Evolutionary conservation across 306 rosid species (phyloP).

Genomic region (Quercus bicolor): DNA sequence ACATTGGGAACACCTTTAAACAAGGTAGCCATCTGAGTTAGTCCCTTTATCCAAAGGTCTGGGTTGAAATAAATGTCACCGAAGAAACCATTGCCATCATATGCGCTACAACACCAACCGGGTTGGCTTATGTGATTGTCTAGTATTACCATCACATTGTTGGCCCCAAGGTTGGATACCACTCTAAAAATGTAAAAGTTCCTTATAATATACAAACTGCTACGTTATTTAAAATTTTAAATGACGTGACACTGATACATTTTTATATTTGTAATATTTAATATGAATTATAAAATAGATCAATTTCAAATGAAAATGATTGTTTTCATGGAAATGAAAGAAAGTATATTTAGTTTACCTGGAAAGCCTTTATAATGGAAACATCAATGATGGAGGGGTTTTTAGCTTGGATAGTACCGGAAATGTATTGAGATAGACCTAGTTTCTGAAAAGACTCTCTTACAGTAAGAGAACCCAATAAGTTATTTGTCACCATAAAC

Average conservation of each 20-base stretch:
- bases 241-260: no score
- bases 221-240: no score
- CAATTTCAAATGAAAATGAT: no score
- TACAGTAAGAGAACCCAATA: conserved; percentile 65
- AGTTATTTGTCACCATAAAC: conserved; percentile 47
- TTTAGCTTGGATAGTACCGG: conserved; percentile 59
- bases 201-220: accelerated
- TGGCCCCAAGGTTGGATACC: conserved; percentile 55
- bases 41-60: conserved; percentile 59
- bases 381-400: conserved; percentile 71
- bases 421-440: conserved; percentile 40
- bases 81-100: conserved; percentile 72
- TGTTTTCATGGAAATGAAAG: neutral
- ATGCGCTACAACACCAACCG: conserved; percentile 71
- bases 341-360: conserved; percentile 31
- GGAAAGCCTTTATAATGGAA: conserved; percentile 57
- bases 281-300: no score
- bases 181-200: conserved; percentile 30
- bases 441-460: conserved; percentile 61
- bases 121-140: conserved; percentile 73
- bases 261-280: no score
- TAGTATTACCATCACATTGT: conserved; percentile 67
- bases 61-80: conserved; percentile 69
- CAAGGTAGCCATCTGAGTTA: conserved; percentile 66
- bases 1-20: conserved; percentile 58